Conservation (phyloP, 805 yeast species). For the Ogataea nitratoaversa region DNA sequence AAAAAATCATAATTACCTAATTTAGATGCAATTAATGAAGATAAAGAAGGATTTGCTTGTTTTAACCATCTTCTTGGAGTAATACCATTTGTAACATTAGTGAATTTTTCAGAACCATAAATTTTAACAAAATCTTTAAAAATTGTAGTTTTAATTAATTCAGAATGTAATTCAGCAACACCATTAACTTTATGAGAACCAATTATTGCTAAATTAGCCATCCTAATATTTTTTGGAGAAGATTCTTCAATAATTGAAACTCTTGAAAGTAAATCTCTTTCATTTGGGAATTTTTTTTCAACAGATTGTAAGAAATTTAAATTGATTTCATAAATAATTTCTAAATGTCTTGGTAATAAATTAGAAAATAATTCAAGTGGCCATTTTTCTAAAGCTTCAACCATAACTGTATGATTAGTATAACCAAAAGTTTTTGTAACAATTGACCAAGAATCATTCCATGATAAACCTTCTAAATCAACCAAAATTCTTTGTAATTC, state of each 20-base stretch:
- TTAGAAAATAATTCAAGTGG: constrained; percentile 76
- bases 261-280: constrained; percentile 56
- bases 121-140: constrained; percentile 85
- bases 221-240: constrained; percentile 75
- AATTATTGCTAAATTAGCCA: constrained; percentile 88
- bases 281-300: constrained; percentile 71
- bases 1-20: constrained; percentile 68
- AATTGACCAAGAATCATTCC: constrained; percentile 85
- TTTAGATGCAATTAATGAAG: constrained; percentile 67
- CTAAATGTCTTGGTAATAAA: constrained; percentile 85
- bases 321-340: constrained; percentile 84
- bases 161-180: constrained; percentile 93
- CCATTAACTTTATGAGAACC: constrained; percentile 95
- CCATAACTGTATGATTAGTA: constrained; percentile 93
- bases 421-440: constrained; percentile 81
- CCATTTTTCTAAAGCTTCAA: constrained; percentile 95
- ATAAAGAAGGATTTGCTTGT: constrained; percentile 84
- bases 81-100: constrained; percentile 91
- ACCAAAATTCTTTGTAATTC: constrained; percentile 84
- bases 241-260: constrained; percentile 87
- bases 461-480: constrained; percentile 74
- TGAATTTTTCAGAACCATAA: constrained; percentile 78
- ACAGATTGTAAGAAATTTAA: constrained; percentile 72
- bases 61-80: constrained; percentile 96
- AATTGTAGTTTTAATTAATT: constrained; percentile 81